Conservation (phyloP, 1,284 basidiomycete genomes). For the Cutaneotrichosporon cutaneum region DNA sequence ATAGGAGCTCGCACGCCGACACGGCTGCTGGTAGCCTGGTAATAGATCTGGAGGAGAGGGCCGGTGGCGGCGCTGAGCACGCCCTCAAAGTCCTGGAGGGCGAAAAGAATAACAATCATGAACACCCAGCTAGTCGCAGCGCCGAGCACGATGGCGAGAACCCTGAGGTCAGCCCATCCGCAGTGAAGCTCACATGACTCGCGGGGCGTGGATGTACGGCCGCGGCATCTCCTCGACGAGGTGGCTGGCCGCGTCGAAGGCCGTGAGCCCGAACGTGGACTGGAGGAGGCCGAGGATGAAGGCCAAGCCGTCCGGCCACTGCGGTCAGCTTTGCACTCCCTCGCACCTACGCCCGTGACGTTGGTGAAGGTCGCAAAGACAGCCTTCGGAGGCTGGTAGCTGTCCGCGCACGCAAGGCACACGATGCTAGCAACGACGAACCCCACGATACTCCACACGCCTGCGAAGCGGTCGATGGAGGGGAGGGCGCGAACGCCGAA, state of each 20-base stretch:
- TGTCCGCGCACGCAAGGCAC: constrained; percentile 24
- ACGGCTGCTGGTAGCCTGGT: constrained; percentile 31
- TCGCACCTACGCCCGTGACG: constrained; percentile 13
- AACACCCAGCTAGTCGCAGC: constrained; percentile 36
- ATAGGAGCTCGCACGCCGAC: constrained; percentile 5
- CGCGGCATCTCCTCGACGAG: constrained; percentile 49
- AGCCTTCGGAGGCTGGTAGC: constrained; percentile 44
- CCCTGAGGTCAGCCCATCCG: constrained; percentile 24
- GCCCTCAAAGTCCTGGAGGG: constrained; percentile 6
- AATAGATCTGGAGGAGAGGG: constrained; percentile 13
- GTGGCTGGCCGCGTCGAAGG: constrained; percentile 42
- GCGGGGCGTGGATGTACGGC: constrained; percentile 39
- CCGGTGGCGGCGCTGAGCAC: constrained; percentile 7
- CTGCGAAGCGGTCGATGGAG: constrained; percentile 30
- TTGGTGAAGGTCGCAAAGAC: constrained; percentile 51
- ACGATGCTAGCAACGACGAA: constrained; percentile 42
- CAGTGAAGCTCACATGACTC: constrained; percentile 33
- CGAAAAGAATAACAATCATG: constrained; percentile 37
- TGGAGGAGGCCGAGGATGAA: constrained; percentile 52
- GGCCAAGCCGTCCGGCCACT: constrained; percentile 32
- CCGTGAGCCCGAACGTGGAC: constrained; percentile 20
- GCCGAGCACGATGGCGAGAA: constrained; percentile 35
- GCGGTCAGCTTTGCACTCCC: neutral
- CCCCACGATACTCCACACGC: constrained; percentile 37
- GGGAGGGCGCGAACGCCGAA: constrained; percentile 21